Evolutionary conservation across 352 stramenopile genomes (phyloP), one percentile per base, ranked within the genome.

Genomic region (Phytopythium cucurbitacearum): DNA sequence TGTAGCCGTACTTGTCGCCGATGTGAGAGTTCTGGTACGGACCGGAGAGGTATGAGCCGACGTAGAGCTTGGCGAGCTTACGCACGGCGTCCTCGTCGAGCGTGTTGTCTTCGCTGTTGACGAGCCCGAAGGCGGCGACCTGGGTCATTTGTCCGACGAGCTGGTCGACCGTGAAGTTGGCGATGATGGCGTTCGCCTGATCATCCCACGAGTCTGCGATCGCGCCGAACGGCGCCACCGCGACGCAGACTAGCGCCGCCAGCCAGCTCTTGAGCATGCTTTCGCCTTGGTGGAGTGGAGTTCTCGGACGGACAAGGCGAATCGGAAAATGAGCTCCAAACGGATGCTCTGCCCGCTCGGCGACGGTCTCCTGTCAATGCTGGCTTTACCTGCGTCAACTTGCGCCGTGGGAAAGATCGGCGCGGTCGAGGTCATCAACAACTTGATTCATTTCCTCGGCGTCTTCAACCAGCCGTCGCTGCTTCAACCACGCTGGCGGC

Each of bases 101-200:
- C 8, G 71, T 71, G 42, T 67, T 65, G 39, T 89, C 71, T 5
- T 68, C 51, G 3, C 38, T 28, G 41, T 77, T 67, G n/a, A 94
- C 45, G 1, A 96, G 57, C 3, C 73, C 65, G 47, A 71, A 80
- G 35, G 89, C 71, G 43, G 94, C 83, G 34, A 97, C 75, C 63
- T 97, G 80, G 3, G 84, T 85, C 85, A 97, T 94, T 56, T 97
- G 87, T 3, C 85, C 85, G 9, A 96, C 60, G 49, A 85, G 64
- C 8, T 79, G 53, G 7, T 48, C 34, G 28, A 45, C 58, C 33
- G 53, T 59, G 44, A 66, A 51, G 53, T 62, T 66, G 43, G 53
- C 53, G 48, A 66, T 59, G 54, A 66, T 66, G 34, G 56, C 53
- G 9, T 67, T 56, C 11, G 64, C 55, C 11, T 64, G 40, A 11